A percentile compares a stretch with the other conserved stretches of the same genome.
Evolutionary conservation across 352 stramenopile species (phyloP).

Genomic region (Aphanomyces invadans): DNA sequence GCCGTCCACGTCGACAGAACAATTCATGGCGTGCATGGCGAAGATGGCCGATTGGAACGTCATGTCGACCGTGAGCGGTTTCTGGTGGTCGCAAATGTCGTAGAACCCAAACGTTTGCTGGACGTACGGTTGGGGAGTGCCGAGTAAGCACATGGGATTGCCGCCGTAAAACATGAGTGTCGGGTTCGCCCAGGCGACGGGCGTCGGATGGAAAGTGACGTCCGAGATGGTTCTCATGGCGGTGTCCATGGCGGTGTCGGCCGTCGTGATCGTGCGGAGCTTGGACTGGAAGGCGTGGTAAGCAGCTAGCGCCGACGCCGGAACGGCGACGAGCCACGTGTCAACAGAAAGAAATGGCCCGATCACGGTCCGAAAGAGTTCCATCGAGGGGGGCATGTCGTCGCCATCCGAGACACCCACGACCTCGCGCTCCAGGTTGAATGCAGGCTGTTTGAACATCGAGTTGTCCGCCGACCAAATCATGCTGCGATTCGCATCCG

Average conservation of each 20-base stretch:
- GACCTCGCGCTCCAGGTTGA: background rate
- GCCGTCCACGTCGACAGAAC: background rate
- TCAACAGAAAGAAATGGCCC: background rate
- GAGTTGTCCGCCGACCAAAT: background rate
- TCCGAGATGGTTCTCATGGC: background rate
- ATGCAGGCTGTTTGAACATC: background rate
- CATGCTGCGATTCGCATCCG: background rate
- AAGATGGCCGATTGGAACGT: background rate
- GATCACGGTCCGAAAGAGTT: background rate
- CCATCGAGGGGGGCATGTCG: too few relatives aligned
- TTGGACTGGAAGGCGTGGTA: background rate
- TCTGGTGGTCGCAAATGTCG: background rate
- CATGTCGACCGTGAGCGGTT: background rate
- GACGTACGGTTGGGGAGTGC: background rate
- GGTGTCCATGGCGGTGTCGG: background rate
- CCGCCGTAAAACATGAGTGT: conserved; percentile 19
- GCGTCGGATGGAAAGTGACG: background rate
- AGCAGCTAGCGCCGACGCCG: background rate
- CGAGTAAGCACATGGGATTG: conserved; percentile 9
- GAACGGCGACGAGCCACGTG: background rate
- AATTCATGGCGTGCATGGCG: background rate
- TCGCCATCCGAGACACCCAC: too few relatives aligned
- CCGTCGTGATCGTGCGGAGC: background rate
- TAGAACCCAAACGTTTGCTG: conserved; percentile 17
- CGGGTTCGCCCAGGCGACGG: background rate